A percentile compares a stretch with the other conserved stretches of the same genome.
phyloP scores from a whole-genome alignment of 495 filamentous ascomycete genomes.

The Halenospora varia region DNA sequence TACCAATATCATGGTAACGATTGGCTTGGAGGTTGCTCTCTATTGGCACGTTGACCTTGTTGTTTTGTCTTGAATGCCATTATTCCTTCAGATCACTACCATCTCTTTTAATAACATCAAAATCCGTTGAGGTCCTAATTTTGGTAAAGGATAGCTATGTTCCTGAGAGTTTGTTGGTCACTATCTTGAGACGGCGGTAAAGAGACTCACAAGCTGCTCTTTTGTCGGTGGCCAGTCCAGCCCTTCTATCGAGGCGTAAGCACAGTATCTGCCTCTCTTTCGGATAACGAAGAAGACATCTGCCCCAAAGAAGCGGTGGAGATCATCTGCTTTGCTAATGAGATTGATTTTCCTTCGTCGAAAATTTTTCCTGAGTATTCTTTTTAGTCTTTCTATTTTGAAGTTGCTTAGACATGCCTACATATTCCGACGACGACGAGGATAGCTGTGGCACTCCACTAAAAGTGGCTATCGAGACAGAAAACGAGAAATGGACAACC shows the following conservation, averaged over 20 bases:
- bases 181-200: constrained; percentile 10
- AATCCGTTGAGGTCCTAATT: constrained; percentile 7
- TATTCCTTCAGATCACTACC: background rate
- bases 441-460: too few relatives aligned
- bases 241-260: constrained; percentile 16
- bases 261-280: constrained; percentile 22
- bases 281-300: constrained; percentile 21
- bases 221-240: constrained; percentile 13
- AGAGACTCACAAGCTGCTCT: constrained; percentile 18
- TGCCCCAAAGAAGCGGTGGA: constrained; percentile 14
- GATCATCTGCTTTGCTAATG: constrained; percentile 17
- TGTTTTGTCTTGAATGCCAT: too few relatives aligned
- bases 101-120: constrained; percentile 11
- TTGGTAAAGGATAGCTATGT: constrained; percentile 7
- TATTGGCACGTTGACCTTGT: too few relatives aligned
- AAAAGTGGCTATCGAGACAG: too few relatives aligned
- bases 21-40: too few relatives aligned
- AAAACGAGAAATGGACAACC: too few relatives aligned
- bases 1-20: too few relatives aligned
- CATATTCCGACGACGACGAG: too few relatives aligned
- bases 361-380: constrained; percentile 17
- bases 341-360: constrained; percentile 15
- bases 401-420: background rate
- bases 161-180: constrained; percentile 15
- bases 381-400: constrained; percentile 3